Evolutionary conservation across 345 rosid genomes (phyloP).

Genomic region (Populus simonii): DNA sequence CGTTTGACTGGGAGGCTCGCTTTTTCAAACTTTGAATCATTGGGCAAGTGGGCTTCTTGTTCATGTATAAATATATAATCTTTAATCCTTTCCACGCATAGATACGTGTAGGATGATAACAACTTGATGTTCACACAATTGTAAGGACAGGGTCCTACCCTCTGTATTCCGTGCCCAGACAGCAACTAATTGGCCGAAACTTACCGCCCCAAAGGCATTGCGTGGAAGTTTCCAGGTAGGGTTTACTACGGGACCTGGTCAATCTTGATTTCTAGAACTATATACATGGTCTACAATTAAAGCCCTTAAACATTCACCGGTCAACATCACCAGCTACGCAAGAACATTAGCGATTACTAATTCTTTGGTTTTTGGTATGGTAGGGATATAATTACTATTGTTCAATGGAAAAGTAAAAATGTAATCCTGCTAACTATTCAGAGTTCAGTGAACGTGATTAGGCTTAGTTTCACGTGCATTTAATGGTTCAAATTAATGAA

Average conservation of each 20-base stretch:
- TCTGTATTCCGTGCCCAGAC: background rate
- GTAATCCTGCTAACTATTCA: too few species aligned
- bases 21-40: background rate
- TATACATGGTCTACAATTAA: background rate
- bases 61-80: background rate
- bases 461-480: too few species aligned
- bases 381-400: background rate
- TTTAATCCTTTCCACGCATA: background rate
- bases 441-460: too few species aligned
- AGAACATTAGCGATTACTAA: background rate
- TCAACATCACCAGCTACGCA: background rate
- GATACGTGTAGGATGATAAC: background rate
- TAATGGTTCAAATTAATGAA: too few species aligned
- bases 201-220: background rate
- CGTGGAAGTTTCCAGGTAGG: background rate
- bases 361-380: too few species aligned
- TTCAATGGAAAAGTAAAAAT: background rate
- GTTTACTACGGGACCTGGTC: background rate
- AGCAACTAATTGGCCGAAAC: background rate
- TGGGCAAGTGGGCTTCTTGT: background rate
- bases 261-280: background rate
- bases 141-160: background rate
- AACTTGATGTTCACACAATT: background rate
- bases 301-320: background rate
- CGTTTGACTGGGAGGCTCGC: constrained; percentile 4